A percentile compares a stretch with the other conserved stretches of the same genome.
Evolutionary conservation across 1,284 basidiomycete genomes (phyloP).

Genomic region (Kalmanozyma brasiliensis): DNA sequence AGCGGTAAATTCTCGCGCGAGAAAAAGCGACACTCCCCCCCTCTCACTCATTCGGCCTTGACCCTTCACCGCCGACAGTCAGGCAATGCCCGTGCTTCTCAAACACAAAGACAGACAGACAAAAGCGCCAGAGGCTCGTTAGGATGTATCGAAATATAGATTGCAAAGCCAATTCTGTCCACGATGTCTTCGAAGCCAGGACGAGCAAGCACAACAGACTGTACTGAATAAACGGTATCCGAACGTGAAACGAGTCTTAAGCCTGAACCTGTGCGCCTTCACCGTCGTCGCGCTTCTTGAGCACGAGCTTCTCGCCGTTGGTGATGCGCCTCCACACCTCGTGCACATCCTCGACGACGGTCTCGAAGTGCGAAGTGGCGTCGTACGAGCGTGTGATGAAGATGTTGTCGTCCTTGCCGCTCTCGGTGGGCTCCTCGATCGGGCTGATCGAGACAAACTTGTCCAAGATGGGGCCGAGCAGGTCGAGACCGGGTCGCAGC

Average conservation of each 20-base stretch:
- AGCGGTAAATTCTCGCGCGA: conserved; percentile 29
- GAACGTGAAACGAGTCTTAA: conserved; percentile 4
- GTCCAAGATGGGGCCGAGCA: conserved; percentile 92
- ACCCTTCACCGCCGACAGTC: no score
- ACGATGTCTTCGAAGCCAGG: background rate
- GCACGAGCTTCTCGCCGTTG: conserved; percentile 63
- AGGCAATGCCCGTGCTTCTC: no score
- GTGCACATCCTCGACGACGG: conserved; percentile 71
- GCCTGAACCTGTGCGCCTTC: conserved; percentile 67
- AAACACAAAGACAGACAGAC: no score
- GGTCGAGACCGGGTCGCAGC: conserved; percentile 87
- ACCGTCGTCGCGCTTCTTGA: conserved; percentile 62
- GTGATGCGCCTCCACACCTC: conserved; percentile 65
- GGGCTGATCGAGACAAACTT: conserved; percentile 95
- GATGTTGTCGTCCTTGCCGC: conserved; percentile 84
- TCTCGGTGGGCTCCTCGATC: conserved; percentile 86
- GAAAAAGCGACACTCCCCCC: no score
- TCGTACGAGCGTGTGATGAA: conserved; percentile 98
- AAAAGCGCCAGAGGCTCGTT: no score
- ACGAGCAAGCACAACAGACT: background rate
- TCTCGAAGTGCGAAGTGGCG: conserved; percentile 98
- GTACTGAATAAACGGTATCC: conserved; percentile 13
- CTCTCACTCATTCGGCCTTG: background rate
- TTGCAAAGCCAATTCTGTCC: background rate
- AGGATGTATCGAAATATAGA: no score